Evolutionary conservation across 495 filamentous ascomycete genomes (phyloP).

Genomic region (Aspergillus sclerotioniger): DNA sequence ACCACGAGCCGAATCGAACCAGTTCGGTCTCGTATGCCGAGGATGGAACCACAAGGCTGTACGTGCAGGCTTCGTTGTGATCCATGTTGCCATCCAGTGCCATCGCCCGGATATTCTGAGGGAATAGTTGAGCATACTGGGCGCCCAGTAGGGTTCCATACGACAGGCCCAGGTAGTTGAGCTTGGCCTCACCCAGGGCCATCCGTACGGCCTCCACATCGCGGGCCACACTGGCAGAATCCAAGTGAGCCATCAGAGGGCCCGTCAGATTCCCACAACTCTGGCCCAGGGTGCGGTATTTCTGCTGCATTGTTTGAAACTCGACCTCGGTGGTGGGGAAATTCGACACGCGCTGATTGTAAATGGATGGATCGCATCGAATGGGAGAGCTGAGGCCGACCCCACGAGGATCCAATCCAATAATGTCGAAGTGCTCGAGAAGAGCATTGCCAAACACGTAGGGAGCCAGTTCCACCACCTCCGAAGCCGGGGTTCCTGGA

Average conservation of each 20-base stretch:
- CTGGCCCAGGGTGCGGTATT: constrained; percentile 21
- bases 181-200: constrained; percentile 36
- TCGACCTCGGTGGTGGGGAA: constrained; percentile 9
- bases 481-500: constrained; percentile 26
- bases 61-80: constrained; percentile 12
- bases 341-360: constrained; percentile 34
- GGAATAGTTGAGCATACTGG: constrained; percentile 42
- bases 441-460: background rate
- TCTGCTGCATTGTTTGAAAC: background rate
- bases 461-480: background rate
- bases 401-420: constrained; percentile 46
- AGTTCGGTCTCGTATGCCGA: constrained; percentile 26
- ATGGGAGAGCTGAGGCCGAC: constrained; percentile 39
- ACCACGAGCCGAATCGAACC: constrained; percentile 39
- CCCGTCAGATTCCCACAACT: constrained; percentile 39
- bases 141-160: constrained; percentile 61
- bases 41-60: constrained; percentile 10
- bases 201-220: constrained; percentile 45
- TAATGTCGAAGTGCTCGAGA: constrained; percentile 36
- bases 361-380: constrained; percentile 33
- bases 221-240: constrained; percentile 38
- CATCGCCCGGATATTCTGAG: constrained; percentile 36
- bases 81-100: constrained; percentile 48
- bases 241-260: constrained; percentile 23
- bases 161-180: constrained; percentile 56